Conservation (phyloP, 306 rosid species). For the Alnus glutinosa region DNA sequence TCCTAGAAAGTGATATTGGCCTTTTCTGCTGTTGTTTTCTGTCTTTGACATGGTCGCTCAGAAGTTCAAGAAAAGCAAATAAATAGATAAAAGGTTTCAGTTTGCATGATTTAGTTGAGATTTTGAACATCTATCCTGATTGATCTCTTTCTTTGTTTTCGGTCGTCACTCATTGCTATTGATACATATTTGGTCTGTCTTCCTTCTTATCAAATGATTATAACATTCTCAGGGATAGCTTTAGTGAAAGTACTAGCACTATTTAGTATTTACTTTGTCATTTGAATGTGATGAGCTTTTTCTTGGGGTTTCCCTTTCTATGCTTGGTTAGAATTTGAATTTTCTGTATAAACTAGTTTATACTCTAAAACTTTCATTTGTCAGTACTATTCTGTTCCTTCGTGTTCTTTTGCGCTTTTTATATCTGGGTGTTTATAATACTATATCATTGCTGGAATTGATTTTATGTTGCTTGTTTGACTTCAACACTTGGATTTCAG, state of each 20-base stretch:
- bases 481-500: constrained; percentile 38
- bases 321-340: background rate
- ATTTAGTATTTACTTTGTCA: background rate
- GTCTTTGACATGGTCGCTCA: background rate
- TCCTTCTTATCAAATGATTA: background rate
- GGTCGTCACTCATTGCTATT: background rate
- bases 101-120: background rate
- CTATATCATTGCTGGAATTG: background rate
- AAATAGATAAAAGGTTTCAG: background rate
- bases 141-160: background rate
- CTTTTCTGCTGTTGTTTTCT: background rate
- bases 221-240: background rate
- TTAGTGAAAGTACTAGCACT: background rate
- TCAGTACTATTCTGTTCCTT: background rate
- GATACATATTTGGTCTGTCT: background rate
- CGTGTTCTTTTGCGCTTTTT: background rate
- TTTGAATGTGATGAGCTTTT: background rate
- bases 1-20: background rate
- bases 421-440: constrained; percentile 13
- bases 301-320: background rate
- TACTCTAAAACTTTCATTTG: background rate
- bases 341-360: background rate
- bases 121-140: background rate
- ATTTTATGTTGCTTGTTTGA: constrained; percentile 26
- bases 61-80: background rate